Evolutionary conservation across 2,329 filamentous ascomycete genomes (phyloP), one percentile per base, ranked within the genome.

Genomic region (Parascedosporium putredinis): DNA sequence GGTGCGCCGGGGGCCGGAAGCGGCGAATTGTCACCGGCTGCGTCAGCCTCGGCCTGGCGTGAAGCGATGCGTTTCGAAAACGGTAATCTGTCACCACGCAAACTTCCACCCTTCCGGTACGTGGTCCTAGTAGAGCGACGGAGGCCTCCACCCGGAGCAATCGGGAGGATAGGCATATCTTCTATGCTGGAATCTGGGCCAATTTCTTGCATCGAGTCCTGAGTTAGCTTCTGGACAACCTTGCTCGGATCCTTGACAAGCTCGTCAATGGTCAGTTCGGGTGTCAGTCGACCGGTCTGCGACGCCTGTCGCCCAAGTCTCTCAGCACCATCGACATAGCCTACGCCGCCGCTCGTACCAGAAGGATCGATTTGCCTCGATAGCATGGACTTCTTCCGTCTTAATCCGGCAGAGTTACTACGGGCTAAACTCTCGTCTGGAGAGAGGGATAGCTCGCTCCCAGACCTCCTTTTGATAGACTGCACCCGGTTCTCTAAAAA

Each of bases 401-500:
- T 77, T 54, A 97, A 64, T 34, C 85, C 77, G 14, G 78, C 78
- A 63, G 67, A 78, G 16, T 78, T 78, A 22, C 34, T 47, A 8
- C 40, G 48, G 9, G 25, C 45, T 7, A 51, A 47, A 9, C 76
- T 68, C 54, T 56, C 57, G 7, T 84, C 76, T 5, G 76, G 67
- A 25, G 81, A 79, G 44, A 89, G 68, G 33, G 74, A 74, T 55
- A 75, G 83, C 56, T 83, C 88, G 25, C 34, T 24, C 22, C 84
- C 84, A 1, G 90, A 95, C 58, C 87, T 80, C 56, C 90, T 77
- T 63, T 88, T 84, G 58, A 97, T 95, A 31, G 87, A 84, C 57
- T 95, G 86, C 10, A 96, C 88, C 60, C 90, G 83, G 54, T 90
- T 94, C 60, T 98, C 91, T 2, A 98, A 77, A 57, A 97, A 98